Evolutionary conservation across 805 yeast genomes (phyloP).

Genomic region (Candida suzukii): DNA sequence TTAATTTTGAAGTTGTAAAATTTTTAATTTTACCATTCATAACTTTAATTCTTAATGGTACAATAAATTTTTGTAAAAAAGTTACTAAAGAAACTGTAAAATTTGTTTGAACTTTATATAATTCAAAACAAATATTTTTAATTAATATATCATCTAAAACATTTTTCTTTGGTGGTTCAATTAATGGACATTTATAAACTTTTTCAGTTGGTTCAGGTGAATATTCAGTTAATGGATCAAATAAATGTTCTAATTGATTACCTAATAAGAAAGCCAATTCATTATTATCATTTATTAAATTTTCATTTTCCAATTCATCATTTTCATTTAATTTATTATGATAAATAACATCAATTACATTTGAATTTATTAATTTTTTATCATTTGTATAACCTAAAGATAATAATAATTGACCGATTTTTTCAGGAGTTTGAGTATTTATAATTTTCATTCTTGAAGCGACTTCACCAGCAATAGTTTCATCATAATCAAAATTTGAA

Average conservation of each 20-base stretch:
- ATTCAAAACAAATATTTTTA: slow-evolving; percentile 54
- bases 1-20: slow-evolving; percentile 57
- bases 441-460: slow-evolving; percentile 61
- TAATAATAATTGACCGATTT: slow-evolving; percentile 50
- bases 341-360: slow-evolving; percentile 70
- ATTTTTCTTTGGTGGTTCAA: slow-evolving; percentile 5
- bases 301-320: slow-evolving; percentile 18
- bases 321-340: slow-evolving; percentile 24
- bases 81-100: slow-evolving; percentile 66
- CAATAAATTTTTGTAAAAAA: slow-evolving; percentile 68
- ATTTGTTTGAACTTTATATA: slow-evolving; percentile 65
- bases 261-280: slow-evolving; percentile 72
- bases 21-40: slow-evolving; percentile 46
- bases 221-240: slow-evolving; percentile 86
- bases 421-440: slow-evolving; percentile 42
- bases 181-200: slow-evolving; percentile 56
- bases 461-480: slow-evolving; percentile 73
- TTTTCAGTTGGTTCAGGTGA: slow-evolving; percentile 83
- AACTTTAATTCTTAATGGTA: slow-evolving; percentile 70
- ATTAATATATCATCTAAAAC: slow-evolving; percentile 33
- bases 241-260: slow-evolving; percentile 77
- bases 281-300: slow-evolving; percentile 74
- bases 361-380: slow-evolving; percentile 31
- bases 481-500: slow-evolving; percentile 52
- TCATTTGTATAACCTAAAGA: slow-evolving; percentile 51